Evolutionary conservation across 495 filamentous ascomycete genomes (phyloP).

Genomic region (Xylaria intraflava): DNA sequence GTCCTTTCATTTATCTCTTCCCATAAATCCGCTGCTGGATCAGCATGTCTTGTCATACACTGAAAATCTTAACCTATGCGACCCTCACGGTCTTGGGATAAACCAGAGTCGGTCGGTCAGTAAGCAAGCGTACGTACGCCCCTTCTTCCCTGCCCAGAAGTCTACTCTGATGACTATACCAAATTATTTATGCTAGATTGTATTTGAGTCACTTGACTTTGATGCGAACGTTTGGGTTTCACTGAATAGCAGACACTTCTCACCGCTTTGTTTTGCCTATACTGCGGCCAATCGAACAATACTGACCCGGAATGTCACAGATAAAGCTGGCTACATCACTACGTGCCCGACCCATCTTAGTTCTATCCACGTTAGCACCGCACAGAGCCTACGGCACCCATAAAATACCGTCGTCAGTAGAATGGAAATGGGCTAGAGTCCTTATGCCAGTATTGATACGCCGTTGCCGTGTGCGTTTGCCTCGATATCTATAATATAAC

Average conservation of each 20-base stretch:
- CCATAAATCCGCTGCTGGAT: not conserved
- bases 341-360: too few relatives aligned
- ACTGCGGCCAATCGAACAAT: not conserved
- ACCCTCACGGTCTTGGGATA: not conserved
- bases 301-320: not conserved
- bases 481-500: too few relatives aligned
- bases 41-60: not conserved
- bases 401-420: too few relatives aligned
- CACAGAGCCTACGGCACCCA: not conserved
- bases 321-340: not conserved
- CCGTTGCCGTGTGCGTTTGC: too few relatives aligned
- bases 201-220: slow-evolving; percentile 32
- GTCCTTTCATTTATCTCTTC: not conserved
- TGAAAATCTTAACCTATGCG: not conserved
- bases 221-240: slow-evolving; percentile 30
- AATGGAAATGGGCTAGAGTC: too few relatives aligned
- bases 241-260: slow-evolving; percentile 11
- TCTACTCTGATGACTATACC: slow-evolving; percentile 25
- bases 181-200: slow-evolving; percentile 33
- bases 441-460: too few relatives aligned
- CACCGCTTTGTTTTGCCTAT: not conserved
- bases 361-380: not conserved
- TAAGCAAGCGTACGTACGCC: not conserved
- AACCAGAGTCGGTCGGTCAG: not conserved
- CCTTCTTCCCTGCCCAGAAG: not conserved